Percentiles rank a stretch among this genome's conserved stretches.
Evolutionary conservation across 2,329 filamentous ascomycete genomes (phyloP).

Genomic region (Colletotrichum lupini): DNA sequence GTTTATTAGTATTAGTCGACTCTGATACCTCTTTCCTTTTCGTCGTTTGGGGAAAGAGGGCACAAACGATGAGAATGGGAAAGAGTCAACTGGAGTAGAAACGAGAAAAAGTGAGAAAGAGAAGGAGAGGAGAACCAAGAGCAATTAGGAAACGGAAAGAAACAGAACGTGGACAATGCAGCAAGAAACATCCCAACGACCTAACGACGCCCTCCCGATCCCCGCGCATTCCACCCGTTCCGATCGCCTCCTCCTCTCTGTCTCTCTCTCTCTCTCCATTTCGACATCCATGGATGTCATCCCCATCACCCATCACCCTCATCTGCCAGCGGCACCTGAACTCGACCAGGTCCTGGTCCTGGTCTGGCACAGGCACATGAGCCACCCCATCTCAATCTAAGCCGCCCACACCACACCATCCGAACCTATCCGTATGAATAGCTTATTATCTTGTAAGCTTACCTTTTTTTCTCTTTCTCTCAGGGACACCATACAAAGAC

Average conservation of each 20-base stretch:
- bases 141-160: not conserved
- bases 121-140: not conserved
- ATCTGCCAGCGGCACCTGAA: slow-evolving; percentile 7
- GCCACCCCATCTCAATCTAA: not conserved
- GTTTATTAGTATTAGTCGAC: not conserved
- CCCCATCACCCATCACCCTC: slow-evolving; percentile 2
- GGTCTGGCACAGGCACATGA: not conserved
- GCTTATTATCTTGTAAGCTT: not conserved
- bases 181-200: slow-evolving; percentile 2
- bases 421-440: not conserved
- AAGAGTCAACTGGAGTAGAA: not conserved
- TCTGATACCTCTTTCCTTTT: not conserved
- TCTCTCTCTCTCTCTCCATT: not conserved
- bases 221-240: slow-evolving; percentile 35
- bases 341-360: not conserved
- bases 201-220: slow-evolving; percentile 24
- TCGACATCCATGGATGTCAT: not conserved
- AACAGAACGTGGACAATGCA: slow-evolving; percentile 2
- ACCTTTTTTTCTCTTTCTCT: not conserved
- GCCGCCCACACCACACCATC: not conserved
- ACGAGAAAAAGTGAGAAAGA: not conserved
- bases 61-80: not conserved
- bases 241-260: slow-evolving; percentile 16
- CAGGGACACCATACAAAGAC: too few species aligned
- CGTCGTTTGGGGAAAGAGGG: not conserved